Conservation (phyloP, 352 stramenopile genomes). For the Phytophthora pseudosyringae region DNA sequence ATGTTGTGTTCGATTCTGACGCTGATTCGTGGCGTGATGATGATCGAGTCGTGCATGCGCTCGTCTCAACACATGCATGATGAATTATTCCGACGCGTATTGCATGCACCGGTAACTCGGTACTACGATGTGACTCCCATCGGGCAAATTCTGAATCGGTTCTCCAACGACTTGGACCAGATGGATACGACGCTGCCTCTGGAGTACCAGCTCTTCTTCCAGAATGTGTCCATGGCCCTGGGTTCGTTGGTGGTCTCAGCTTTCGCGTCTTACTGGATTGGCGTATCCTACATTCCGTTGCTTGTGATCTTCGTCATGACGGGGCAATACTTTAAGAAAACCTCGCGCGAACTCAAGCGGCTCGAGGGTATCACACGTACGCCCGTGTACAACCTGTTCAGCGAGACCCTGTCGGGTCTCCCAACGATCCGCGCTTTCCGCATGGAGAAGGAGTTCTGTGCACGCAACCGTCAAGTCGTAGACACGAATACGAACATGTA, state of each 20-base stretch:
- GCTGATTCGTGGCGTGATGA: conserved; percentile 35
- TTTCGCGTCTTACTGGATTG: conserved; percentile 47
- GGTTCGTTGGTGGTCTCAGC: conserved; percentile 46
- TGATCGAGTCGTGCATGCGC: conserved; percentile 49
- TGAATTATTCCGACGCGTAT: conserved; percentile 52
- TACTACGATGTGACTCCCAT: conserved; percentile 74
- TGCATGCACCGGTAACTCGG: conserved; percentile 49
- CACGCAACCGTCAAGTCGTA: conserved; percentile 44
- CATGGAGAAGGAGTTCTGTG: conserved; percentile 40
- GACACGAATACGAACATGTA: conserved; percentile 49
- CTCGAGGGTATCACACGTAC: conserved; percentile 88
- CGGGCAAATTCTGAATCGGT: conserved; percentile 64
- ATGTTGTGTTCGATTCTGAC: conserved; percentile 32
- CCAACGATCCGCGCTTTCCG: conserved; percentile 88
- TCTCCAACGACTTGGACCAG: conserved; percentile 64
- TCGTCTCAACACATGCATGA: conserved; percentile 51
- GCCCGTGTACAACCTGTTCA: conserved; percentile 93
- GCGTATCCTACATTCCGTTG: conserved; percentile 65
- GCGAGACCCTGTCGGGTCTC: conserved; percentile 92
- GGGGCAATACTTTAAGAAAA: conserved; percentile 88
- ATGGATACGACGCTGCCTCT: conserved; percentile 48
- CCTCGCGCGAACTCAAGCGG: conserved; percentile 90
- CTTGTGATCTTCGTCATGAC: conserved; percentile 56
- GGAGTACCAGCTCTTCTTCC: conserved; percentile 50
- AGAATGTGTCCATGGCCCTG: conserved; percentile 38